Base-by-base conservation (phyloP, 495 filamentous ascomycete genomes). In the Penicillium mononematosum region DNA sequence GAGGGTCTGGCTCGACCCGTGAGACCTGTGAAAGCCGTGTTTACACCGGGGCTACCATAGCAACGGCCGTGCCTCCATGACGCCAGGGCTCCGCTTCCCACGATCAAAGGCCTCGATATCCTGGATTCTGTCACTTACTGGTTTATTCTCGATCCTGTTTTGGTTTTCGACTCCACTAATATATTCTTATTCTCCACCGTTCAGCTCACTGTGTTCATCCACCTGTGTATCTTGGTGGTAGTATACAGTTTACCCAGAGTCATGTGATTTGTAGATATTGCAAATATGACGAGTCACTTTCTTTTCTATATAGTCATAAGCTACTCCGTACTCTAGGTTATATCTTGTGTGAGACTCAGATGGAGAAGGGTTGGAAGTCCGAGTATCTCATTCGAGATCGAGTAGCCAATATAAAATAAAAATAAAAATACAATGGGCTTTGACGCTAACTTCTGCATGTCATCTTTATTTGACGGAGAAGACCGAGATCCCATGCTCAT, bases 11-110 rank as follows among this genome's bases (percentile, higher is more conserved):
- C 47, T 4, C 36, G 60, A 50, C 58, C 36, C 7, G 36, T 39
- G 45, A 48, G 29, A 48, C 45, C 29, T 17, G 45, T 19, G 57
- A 67, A 59, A 67, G 50, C 61, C 58, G 62, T 77, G 75, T 78
- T 78, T 76, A 78, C 70, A 47, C 56, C 31, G 31, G 41, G 44
- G 71, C 66, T 78, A 75, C 69, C 71, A 78, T 78, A 68, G 75
- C 75, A 78, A 78, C 74, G 61, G 49, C 51, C 59, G 57, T 41
- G 38, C 53, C 41, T 44, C 50, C 25, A 71, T 74, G 74, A 73
- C 74, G 72, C 70, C 60, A 67, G 56, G 58, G 49, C 63, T 60
- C 57, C 57, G 60, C 61, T 56, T 43, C 22, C 17, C 43, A 51
- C 46, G 49, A 53, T 43, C 25, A 52, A 58, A 56, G 25, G 17